Evolutionary conservation across 23 red algal genomes (phyloP).

Genomic region (Gracilaria vermiculophylla): DNA sequence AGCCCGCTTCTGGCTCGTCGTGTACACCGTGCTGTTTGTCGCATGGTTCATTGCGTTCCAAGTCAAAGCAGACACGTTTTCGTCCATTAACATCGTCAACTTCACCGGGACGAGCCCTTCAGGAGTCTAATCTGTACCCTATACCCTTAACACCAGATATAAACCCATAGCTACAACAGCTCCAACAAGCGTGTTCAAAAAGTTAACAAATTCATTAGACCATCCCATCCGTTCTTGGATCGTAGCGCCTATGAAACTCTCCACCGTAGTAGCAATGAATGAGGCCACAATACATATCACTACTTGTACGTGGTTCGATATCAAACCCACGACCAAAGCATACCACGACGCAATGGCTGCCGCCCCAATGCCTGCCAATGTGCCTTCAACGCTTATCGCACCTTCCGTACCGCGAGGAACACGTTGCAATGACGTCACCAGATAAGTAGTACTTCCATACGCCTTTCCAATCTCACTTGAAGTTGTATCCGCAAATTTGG

Average conservation of each 20-base stretch:
- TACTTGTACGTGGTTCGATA: neutral
- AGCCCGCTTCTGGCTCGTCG: conserved; percentile 37
- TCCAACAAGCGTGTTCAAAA: conserved; percentile 85
- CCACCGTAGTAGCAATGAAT: conserved; percentile 70
- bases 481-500: conserved; percentile 89
- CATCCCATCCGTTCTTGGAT: conserved; percentile 66
- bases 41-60: conserved; percentile 58
- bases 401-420: conserved; percentile 91
- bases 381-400: conserved; percentile 91
- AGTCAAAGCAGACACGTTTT: neutral
- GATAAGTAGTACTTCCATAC: conserved; percentile 83
- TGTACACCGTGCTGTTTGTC: conserved; percentile 48
- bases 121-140: conserved; percentile 14
- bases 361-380: conserved; percentile 58
- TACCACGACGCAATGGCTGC: conserved; percentile 42
- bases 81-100: conserved; percentile 29
- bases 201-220: conserved; percentile 93
- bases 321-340: conserved; percentile 45
- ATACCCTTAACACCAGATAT: conserved; percentile 16
- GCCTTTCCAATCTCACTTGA: conserved; percentile 96
- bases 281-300: conserved; percentile 53
- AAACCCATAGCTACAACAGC: conserved; percentile 60
- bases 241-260: conserved; percentile 79
- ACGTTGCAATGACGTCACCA: conserved; percentile 68
- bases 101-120: conserved; percentile 36